Base-by-base conservation (phyloP, 495 filamentous ascomycete species). In the Penicillium silybi region DNA sequence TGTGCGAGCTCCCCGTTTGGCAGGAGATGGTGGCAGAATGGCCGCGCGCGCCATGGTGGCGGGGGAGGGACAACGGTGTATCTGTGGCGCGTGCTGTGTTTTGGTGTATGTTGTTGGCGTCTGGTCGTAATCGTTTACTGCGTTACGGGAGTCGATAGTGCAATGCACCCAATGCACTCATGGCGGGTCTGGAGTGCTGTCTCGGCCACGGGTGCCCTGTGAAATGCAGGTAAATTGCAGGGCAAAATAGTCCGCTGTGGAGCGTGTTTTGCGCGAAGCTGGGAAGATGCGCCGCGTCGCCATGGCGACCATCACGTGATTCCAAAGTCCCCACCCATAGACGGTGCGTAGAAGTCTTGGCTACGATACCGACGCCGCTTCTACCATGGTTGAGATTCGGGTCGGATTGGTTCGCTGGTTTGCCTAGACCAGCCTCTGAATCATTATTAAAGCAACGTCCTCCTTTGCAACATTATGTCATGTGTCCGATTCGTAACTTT, bases 11-110 rank as follows among this genome's bases (percentile, higher is more conserved):
- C 57, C 56, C 48, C 69, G 63, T 52, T 73, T 72, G 17, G 54
- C 65, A 18, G 70, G 67, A 20, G 66, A 67, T 9, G 56, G 54
- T 4, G 68, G 70, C 23, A 75, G 69, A 37, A 74, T 62, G 27
- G 72, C 72, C 29, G 70, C 69, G 48, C 72, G 69, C 43, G 72
- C 72, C 72, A 75, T 75, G 22, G 17, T 57, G 54, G 49, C 40
- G 44, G 18, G 19, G 10, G 27, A 7, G 19, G 19, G 48, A 29
- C 20, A 34, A 48, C 16, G 44, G n/a, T 15, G 39, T 52, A 15
- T 13, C 29, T 44, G 48, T 39, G 37, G n/a, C 16, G 37, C 29
- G 37, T 39, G 13, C 37, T 39, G 16, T 46, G 39, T 59, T 52
- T n/a, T 23, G 38, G 43, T 41, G 48, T 26, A 27, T 59, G 19